Base-by-base conservation (phyloP, 1,139 yeast species). In the Meyerozyma guilliermondii region DNA sequence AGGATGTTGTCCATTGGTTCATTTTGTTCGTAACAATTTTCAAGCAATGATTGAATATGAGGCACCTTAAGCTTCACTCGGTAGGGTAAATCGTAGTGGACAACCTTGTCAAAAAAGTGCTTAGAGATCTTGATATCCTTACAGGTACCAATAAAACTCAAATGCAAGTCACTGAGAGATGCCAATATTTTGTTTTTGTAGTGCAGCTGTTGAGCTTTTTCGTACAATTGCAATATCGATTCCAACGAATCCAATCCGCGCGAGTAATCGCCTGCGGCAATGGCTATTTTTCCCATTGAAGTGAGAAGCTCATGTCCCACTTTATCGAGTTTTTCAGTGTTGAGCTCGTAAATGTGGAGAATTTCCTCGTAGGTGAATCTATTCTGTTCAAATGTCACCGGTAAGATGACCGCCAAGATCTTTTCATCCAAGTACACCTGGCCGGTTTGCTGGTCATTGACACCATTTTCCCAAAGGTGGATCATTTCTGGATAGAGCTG, bases 101-200 rank as follows among this genome's bases (percentile, higher is more conserved):
- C 68, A 1, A 89, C 91, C 56, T 83, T 83, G 49, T 80, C 80
- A 58, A 84, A 88, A 55, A 86, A 86, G 41, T 80, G 77, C 55
- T 77, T 79, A 5, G 96, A 87, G 39, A 87, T 80, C 28, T 71
- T 72, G 41, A 83, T 71, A 53, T 88, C 94, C 52, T 81, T 80
- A 60, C 91, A 84, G 50, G 80, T 81, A 39, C 96, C 95, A 55
- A 89, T 83, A 55, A 89, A 88, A 2, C 86, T 76, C 49, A 84
- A 73, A 63, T 86, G 95, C 41, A 85, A 81, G 61, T 83, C 86
- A 39, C 71, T 63, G 47, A 72, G 62, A 2, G 65, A 57, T 17
- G 54, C 49, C 46, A 58, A 54, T 18, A 61, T 50, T 40, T 50
- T 13, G 48, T n/a, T 48, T 48, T 26, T 53, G 48, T 26, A 44